Conservation (phyloP, 2,329 filamentous ascomycete species). For the Claviceps digitariae region DNA sequence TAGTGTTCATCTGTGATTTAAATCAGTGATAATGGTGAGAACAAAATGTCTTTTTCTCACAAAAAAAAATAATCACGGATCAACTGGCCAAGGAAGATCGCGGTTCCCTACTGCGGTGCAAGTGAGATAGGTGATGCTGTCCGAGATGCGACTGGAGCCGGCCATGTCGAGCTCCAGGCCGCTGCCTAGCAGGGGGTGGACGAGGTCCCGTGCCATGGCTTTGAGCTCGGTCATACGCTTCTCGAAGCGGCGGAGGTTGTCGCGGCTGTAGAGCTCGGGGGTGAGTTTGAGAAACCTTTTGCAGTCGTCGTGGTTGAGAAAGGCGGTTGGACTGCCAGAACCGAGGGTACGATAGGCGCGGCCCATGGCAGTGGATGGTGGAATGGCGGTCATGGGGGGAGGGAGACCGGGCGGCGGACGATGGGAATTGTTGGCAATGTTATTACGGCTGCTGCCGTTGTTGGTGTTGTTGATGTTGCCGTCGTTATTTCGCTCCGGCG, state of each 20-base stretch:
- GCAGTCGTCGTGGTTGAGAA: conserved; percentile 74
- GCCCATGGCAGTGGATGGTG: conserved; percentile 47
- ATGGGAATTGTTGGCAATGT: background rate
- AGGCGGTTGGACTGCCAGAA: conserved; percentile 41
- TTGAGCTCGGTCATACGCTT: conserved; percentile 82
- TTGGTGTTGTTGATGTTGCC: conserved; percentile 11
- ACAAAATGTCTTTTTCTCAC: too few relatives aligned
- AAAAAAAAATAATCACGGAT: background rate
- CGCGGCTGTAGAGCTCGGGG: conserved; percentile 70
- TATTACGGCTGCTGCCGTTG: conserved; percentile 9
- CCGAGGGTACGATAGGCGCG: conserved; percentile 69
- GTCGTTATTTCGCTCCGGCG: conserved; percentile 18
- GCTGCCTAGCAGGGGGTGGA: conserved; percentile 75
- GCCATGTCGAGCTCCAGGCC: conserved; percentile 65
- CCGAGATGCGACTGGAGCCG: conserved; percentile 25
- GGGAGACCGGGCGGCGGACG: conserved; percentile 5
- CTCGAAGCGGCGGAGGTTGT: conserved; percentile 78
- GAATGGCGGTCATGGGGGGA: conserved; percentile 18
- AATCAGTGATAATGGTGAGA: too few relatives aligned
- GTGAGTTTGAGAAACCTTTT: conserved; percentile 79
- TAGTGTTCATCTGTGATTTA: background rate
- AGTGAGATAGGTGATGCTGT: conserved; percentile 35
- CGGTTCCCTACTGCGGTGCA: conserved; percentile 34
- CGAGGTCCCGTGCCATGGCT: conserved; percentile 64
- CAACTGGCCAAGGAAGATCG: conserved; percentile 34